These are phyloP conservation scores for Fragilariopsis cylindrus DNA, from an alignment of 108 stramenopile genomes.

Conservation along the genomic window DNA sequence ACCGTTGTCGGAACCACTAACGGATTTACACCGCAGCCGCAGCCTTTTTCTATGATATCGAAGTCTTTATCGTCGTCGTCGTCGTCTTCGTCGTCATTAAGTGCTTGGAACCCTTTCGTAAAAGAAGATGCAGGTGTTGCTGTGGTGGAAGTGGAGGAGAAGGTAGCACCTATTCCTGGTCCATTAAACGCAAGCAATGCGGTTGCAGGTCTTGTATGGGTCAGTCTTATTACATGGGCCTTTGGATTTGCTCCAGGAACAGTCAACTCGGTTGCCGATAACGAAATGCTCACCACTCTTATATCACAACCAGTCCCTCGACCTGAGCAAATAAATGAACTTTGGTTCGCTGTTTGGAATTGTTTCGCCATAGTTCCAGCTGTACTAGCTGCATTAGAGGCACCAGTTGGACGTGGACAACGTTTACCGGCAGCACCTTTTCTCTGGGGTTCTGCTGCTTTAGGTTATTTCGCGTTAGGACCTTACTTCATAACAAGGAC, in stretches of 20 bases:
- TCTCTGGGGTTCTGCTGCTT: neutral
- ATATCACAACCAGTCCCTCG: constrained; percentile 7
- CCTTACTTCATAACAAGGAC: constrained; percentile 12
- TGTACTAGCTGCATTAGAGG: neutral
- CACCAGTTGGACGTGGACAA: constrained; percentile 12
- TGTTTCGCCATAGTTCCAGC: constrained; percentile 11
- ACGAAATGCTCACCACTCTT: neutral
- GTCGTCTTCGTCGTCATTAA: constrained; percentile 1
- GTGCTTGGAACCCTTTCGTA: constrained; percentile 5
- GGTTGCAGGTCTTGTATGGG: constrained; percentile 6
- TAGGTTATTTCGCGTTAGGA: constrained; percentile 1
- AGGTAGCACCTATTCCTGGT: neutral
- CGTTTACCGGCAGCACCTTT: constrained; percentile 10
- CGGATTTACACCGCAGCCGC: constrained; percentile 7
- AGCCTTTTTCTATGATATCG: neutral
- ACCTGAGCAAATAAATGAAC: constrained; percentile 1
- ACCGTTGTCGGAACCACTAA: neutral
- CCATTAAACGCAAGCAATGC: neutral
- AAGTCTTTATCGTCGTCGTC: constrained; percentile 2
- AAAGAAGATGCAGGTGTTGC: neutral
- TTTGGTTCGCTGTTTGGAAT: constrained; percentile 7
- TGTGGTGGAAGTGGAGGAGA: constrained; percentile 1
- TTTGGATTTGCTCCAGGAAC: neutral
- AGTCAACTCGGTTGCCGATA: neutral
- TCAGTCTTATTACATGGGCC: neutral